Evolutionary conservation across 495 filamentous ascomycete genomes (phyloP).

Genomic region (Aspergillus mulundensis): DNA sequence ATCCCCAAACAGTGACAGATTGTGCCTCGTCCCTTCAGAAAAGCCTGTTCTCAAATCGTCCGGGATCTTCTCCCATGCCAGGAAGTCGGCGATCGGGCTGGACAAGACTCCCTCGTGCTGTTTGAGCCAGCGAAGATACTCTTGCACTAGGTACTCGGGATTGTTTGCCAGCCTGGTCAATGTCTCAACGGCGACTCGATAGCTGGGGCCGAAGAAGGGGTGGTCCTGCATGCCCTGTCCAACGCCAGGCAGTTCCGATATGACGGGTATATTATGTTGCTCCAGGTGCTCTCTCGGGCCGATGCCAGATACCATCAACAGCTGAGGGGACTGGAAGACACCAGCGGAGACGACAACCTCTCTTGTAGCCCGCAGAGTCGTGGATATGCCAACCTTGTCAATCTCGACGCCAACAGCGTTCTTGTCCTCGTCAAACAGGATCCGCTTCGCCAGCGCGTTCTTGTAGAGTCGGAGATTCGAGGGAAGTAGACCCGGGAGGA

Average conservation of each 20-base stretch:
- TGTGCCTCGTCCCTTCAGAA: slow-evolving; percentile 16
- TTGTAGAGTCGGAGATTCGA: slow-evolving; percentile 27
- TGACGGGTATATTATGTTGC: slow-evolving; percentile 31
- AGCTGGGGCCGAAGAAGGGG: slow-evolving; percentile 32
- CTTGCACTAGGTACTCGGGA: slow-evolving; percentile 1
- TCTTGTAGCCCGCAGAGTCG: slow-evolving; percentile 31
- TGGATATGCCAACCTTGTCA: slow-evolving; percentile 7
- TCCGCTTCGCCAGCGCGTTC: slow-evolving; percentile 35
- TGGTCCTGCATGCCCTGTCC: slow-evolving; percentile 52
- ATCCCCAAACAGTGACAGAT: slow-evolving; percentile 38
- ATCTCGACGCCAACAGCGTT: slow-evolving; percentile 19
- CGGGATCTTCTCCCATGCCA: slow-evolving; percentile 49
- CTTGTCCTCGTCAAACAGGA: slow-evolving; percentile 33
- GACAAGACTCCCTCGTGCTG: slow-evolving; percentile 34
- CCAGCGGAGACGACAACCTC: slow-evolving; percentile 57
- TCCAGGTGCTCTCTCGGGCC: slow-evolving; percentile 34
- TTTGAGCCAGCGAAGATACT: slow-evolving; percentile 11
- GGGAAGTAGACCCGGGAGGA: slow-evolving; percentile 5
- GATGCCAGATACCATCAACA: slow-evolving; percentile 49
- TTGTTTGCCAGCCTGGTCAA: slow-evolving; percentile 23
- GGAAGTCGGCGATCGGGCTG: slow-evolving; percentile 39
- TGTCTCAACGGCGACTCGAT: slow-evolving; percentile 39
- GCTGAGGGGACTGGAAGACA: slow-evolving; percentile 45
- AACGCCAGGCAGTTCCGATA: slow-evolving; percentile 47
- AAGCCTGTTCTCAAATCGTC: slow-evolving; percentile 15